phyloP scores from a whole-genome alignment of 331 rosid species.

The Malus hybrid region DNA sequence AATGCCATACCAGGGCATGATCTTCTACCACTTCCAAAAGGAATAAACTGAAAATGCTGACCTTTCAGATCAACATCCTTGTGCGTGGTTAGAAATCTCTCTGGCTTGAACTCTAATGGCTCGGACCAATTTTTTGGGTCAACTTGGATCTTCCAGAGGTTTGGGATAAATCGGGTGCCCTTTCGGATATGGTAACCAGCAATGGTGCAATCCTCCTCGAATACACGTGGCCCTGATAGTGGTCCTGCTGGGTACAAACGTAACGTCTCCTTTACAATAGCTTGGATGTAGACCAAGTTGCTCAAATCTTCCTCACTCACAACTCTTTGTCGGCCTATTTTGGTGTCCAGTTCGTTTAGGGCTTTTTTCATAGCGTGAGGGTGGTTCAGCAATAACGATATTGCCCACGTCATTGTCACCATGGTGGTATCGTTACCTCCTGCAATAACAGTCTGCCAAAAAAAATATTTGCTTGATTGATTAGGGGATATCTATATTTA shows the following conservation, averaged over 20 bases:
- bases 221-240: conserved; percentile 5
- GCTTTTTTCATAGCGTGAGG: conserved; percentile 10
- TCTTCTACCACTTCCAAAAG: conserved; percentile 20
- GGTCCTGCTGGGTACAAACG: conserved; percentile 24
- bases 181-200: conserved; percentile 25
- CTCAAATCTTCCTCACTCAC: conserved; percentile 13
- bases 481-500: background rate
- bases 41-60: conserved; percentile 10
- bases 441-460: conserved; percentile 12
- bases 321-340: conserved; percentile 20
- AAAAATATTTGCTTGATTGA: background rate
- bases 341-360: conserved; percentile 22
- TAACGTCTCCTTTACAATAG: conserved; percentile 25
- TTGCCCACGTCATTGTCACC: conserved; percentile 32
- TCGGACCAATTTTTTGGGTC: conserved; percentile 22
- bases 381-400: conserved; percentile 32
- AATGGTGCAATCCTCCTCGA: conserved; percentile 24
- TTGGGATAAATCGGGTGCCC: conserved; percentile 29
- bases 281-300: conserved; percentile 20
- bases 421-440: conserved; percentile 29
- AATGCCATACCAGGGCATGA: conserved; percentile 7
- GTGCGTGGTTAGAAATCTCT: conserved; percentile 26
- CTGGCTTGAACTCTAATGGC: conserved; percentile 31
- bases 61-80: conserved; percentile 13
- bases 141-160: conserved; percentile 33